Evolutionary conservation across 345 rosid genomes (phyloP).

Genomic region (Salix brachista): DNA sequence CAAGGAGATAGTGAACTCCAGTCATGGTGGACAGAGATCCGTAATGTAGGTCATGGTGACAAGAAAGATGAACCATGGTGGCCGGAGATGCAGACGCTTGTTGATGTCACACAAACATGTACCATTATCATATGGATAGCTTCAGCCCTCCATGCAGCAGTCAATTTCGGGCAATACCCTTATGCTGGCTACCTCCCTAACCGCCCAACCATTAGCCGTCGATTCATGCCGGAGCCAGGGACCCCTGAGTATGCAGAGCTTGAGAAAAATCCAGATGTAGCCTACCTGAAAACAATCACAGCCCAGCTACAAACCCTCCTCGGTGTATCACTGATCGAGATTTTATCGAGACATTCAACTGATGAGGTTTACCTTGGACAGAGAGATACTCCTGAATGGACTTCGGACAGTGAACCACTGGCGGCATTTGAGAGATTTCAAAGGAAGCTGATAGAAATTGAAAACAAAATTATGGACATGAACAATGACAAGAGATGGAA

Average conservation of each 20-base stretch:
- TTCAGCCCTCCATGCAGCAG: constrained; percentile 94
- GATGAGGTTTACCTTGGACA: constrained; percentile 91
- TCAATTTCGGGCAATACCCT: constrained; percentile 92
- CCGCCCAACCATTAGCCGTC: constrained; percentile 80
- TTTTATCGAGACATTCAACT: constrained; percentile 70
- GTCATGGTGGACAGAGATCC: constrained; percentile 84
- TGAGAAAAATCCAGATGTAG: constrained; percentile 42
- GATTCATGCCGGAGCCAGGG: constrained; percentile 91
- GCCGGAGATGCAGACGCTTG: constrained; percentile 56
- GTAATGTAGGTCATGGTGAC: constrained; percentile 78
- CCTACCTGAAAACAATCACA: constrained; percentile 78
- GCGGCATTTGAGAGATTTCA: constrained; percentile 65
- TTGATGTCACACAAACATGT: constrained; percentile 61
- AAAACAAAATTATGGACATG: constrained; percentile 43
- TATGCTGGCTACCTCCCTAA: constrained; percentile 95
- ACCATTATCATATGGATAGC: constrained; percentile 84
- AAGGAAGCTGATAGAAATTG: constrained; percentile 49
- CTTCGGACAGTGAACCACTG: constrained; percentile 58
- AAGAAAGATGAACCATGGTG: constrained; percentile 68
- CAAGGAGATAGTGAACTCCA: constrained; percentile 66
- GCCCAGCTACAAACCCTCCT: constrained; percentile 84
- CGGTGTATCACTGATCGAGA: constrained; percentile 81
- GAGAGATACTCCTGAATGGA: constrained; percentile 67
- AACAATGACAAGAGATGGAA: constrained; percentile 57
- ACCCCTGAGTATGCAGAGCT: constrained; percentile 64